Evolutionary conservation across 2,329 filamentous ascomycete genomes (phyloP), one percentile per base, ranked within the genome.

Genomic region (Leptodontidium sp.): DNA sequence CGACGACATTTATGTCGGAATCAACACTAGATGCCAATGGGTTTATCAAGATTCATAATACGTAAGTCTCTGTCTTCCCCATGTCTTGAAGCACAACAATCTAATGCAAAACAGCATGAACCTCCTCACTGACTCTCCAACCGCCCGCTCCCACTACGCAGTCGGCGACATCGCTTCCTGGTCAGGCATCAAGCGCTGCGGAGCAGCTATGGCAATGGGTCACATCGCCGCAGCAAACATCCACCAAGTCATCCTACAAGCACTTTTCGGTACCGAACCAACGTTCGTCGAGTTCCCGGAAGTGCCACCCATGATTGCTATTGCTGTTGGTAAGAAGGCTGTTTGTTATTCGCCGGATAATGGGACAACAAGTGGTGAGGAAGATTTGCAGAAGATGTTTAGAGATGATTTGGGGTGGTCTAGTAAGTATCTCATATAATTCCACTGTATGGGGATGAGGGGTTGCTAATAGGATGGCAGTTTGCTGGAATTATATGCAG

Each of bases 141-240:
- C 93, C 71, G 79, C 86, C 14, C 80, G 82, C 0, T 79, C 80
- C 35, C 92, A 94, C 78, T 91, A 90, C 75, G 91, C 89, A 14
- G 84, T 88, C 29, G 92, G 92, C 17, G 92, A 95, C 76, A 82
- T 92, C 17, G 86, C 86, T 40, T 81, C 83, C 59, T 94, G 92
- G 92, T 86, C 90, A 0, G 92, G 91, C 53, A 93, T 95, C 81
- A 94, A 93, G 82, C 90, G 92, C 55, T 93, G 90, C 74, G 92
- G 92, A 29, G 87, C 84, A 17, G 92, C 92, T 43, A 92, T 94
- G 86, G 87, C 91, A 76, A 89, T 90, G 83, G 92, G 91, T 47
- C 87, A 89, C 75, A 84, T 86, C 70, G 86, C 87, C 2, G 91
- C 88, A 7, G 80, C 85, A 64, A 94, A 94, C 77, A 85, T 91